phyloP scores from a whole-genome alignment of 2,329 filamentous ascomycete genomes.

The Pyrenochaeta sp. region DNA sequence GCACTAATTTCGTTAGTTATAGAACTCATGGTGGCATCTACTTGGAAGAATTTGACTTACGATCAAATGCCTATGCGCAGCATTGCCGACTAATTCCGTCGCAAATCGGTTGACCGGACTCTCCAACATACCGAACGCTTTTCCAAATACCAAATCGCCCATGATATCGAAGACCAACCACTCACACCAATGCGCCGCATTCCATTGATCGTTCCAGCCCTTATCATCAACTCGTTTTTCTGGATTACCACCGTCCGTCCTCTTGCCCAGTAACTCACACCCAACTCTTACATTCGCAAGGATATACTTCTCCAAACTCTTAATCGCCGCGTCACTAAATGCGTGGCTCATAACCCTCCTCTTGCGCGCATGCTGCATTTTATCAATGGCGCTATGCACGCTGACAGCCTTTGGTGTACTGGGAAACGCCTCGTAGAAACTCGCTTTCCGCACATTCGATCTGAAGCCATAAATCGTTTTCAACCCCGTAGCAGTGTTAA shows the following conservation, averaged over 20 bases:
- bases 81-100: slow-evolving; percentile 53
- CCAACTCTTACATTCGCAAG: slow-evolving; percentile 54
- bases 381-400: slow-evolving; percentile 57
- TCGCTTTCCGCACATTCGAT: slow-evolving; percentile 58
- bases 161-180: slow-evolving; percentile 62
- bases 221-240: slow-evolving; percentile 17
- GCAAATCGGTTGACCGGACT: slow-evolving; percentile 52
- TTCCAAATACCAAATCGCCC: slow-evolving; percentile 58
- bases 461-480: slow-evolving; percentile 60
- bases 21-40: background rate
- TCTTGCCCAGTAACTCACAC: slow-evolving; percentile 45
- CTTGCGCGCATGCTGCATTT: slow-evolving; percentile 57
- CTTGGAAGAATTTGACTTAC: slow-evolving; percentile 35
- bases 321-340: slow-evolving; percentile 57
- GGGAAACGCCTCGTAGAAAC: slow-evolving; percentile 59
- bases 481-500: slow-evolving; percentile 71
- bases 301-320: slow-evolving; percentile 57
- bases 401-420: slow-evolving; percentile 53
- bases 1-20: slow-evolving; percentile 38
- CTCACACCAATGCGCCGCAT: slow-evolving; percentile 56
- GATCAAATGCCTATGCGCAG: slow-evolving; percentile 56
- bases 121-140: slow-evolving; percentile 56
- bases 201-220: slow-evolving; percentile 54
- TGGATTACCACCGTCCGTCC: slow-evolving; percentile 9
- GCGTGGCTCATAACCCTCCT: slow-evolving; percentile 57